Evolutionary conservation across 1,284 basidiomycete genomes (phyloP), one percentile per base, ranked within the genome.

Genomic region (Coniferiporia sulphurascens): DNA sequence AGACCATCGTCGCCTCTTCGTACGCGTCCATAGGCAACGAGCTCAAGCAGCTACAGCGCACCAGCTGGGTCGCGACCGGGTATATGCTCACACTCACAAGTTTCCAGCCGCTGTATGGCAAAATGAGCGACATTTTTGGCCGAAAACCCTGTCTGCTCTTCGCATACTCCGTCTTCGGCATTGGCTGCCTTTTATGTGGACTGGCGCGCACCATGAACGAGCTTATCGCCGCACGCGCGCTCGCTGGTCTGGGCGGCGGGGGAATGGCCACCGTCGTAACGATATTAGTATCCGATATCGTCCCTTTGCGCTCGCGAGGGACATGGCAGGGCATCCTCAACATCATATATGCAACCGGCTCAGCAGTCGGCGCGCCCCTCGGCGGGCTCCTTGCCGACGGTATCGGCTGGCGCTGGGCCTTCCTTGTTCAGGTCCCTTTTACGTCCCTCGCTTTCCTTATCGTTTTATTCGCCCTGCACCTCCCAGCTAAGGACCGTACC

Each of bases 381-480:
- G 84, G 84, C 19, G 83, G 84, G 3, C 74, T 82, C 53, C 71
- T 86, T 4, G 74, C 81, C 2, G 84, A 85, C 64, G 80, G 72
- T 3, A 79, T 85, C 48, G 83, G 83, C n/a, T 86, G 84, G 84
- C 71, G 84, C 68, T 85, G 80, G 81, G 75, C 80, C 0, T 86
- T 86, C 73, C 70, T 83, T 6, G 64, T 83, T 3, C 84, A 86
- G 73, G 78, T 81, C 1, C 84, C 84, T 0, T 65, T 82, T 6
- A 75, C 79, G 3, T 43, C 80, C n/a, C 59, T 82, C 15, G 84
- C 84, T 0, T 76, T 85, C 54, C 59, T 76, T 17, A 70, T 78
- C n/a, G 82, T 85, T 13, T 71, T 73, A 2, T 55, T 83, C 44
- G 73, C 77, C 3, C 76, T 86, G 5, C 72, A 78, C 51, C 73